Conservation (phyloP, 1,139 yeast genomes). For the Arxiozyma heterogenica region DNA sequence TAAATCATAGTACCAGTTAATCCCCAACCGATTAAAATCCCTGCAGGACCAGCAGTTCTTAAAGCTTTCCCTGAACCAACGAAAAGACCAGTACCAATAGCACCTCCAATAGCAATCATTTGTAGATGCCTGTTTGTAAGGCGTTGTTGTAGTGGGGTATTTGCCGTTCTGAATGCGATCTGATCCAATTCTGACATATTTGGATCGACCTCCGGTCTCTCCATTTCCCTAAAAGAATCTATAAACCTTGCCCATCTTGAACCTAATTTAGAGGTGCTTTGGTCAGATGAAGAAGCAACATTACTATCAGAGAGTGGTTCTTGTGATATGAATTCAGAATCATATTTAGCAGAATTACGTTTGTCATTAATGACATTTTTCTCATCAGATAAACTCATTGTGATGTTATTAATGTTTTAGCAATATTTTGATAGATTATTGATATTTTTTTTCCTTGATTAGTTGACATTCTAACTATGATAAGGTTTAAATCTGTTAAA, state of each 20-base stretch:
- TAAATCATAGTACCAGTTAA: constrained; percentile 48
- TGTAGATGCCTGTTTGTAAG: constrained; percentile 59
- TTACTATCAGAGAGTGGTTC: constrained; percentile 6
- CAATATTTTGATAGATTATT: neutral
- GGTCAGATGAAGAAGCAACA: neutral
- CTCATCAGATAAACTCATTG: constrained; percentile 1
- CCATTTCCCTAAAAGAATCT: constrained; percentile 52
- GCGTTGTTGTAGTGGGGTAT: constrained; percentile 57
- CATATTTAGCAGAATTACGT: constrained; percentile 2
- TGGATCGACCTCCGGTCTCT: constrained; percentile 54
- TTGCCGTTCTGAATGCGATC: constrained; percentile 56
- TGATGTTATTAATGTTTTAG: too few species aligned
- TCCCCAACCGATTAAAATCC: constrained; percentile 49
- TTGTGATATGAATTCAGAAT: constrained; percentile 8
- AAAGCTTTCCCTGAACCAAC: constrained; percentile 59
- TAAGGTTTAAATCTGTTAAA: too few species aligned
- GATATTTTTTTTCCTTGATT: neutral
- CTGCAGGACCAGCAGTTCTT: constrained; percentile 58
- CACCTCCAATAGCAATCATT: constrained; percentile 62
- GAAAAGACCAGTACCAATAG: constrained; percentile 57
- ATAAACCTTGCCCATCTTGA: constrained; percentile 35
- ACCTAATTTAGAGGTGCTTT: neutral
- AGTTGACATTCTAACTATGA: neutral
- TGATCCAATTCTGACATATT: constrained; percentile 58
- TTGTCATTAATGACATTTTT: constrained; percentile 4